phyloP scores from a whole-genome alignment of 2,329 filamentous ascomycete genomes.

The Hirsutella thompsonii region DNA sequence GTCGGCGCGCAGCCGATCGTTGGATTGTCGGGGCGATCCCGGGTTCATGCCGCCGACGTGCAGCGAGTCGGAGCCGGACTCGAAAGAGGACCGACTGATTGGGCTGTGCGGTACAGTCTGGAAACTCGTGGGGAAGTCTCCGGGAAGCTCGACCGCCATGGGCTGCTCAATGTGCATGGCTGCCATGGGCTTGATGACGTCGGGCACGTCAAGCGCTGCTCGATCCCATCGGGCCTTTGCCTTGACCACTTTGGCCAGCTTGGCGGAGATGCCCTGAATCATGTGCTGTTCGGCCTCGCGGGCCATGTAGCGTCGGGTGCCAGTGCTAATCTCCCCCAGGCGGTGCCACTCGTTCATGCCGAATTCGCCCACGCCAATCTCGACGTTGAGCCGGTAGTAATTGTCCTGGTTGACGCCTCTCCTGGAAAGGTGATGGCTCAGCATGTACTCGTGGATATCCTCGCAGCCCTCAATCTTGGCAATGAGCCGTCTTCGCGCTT shows the following conservation, averaged over 20 bases:
- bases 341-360: conserved; percentile 98
- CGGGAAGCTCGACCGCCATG: conserved; percentile 45
- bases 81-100: conserved; percentile 39
- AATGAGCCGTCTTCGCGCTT: conserved; percentile 74
- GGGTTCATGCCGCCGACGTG: conserved; percentile 22
- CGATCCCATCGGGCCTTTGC: conserved; percentile 58
- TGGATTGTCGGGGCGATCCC: conserved; percentile 37
- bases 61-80: conserved; percentile 39
- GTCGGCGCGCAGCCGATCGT: conserved; percentile 27
- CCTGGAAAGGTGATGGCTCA: conserved; percentile 61
- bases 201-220: conserved; percentile 25
- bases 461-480: conserved; percentile 94
- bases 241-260: conserved; percentile 71
- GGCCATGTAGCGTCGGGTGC: conserved; percentile 71
- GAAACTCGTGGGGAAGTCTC: conserved; percentile 32
- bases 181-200: conserved; percentile 28
- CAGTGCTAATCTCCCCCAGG: conserved; percentile 87
- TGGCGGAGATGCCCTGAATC: conserved; percentile 63
- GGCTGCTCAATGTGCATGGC: conserved; percentile 28
- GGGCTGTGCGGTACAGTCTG: conserved; percentile 23
- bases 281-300: conserved; percentile 63
- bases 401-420: conserved; percentile 76
- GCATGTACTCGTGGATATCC: conserved; percentile 76
- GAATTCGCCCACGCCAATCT: conserved; percentile 91
- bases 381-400: conserved; percentile 94